Evolutionary conservation across 768 basidiomycete genomes (phyloP).

Genomic region (Leccinum variicolor): DNA sequence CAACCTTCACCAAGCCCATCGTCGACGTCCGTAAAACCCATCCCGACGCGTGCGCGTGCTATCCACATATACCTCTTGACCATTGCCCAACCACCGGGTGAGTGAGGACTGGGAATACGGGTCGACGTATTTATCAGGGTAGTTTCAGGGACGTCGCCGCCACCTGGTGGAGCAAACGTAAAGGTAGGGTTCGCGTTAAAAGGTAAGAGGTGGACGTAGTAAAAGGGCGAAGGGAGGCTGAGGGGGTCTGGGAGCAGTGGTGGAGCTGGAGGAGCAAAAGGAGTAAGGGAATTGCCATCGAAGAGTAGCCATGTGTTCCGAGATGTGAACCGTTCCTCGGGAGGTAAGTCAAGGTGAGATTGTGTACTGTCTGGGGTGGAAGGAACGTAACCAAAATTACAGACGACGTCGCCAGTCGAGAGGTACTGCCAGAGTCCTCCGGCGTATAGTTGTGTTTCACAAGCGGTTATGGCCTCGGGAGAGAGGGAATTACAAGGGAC

Average conservation of each 20-base stretch:
- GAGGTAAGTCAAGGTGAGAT: conserved; percentile 16
- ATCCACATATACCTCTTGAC: conserved; percentile 68
- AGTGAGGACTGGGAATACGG: conserved; percentile 56
- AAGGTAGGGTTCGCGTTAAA: conserved; percentile 25
- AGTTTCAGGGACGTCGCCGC: conserved; percentile 42
- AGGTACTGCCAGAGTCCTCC: conserved; percentile 71
- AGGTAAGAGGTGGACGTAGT: conserved; percentile 66
- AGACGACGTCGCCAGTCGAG: conserved; percentile 75
- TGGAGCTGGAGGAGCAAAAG: conserved; percentile 53
- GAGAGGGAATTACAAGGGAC: conserved; percentile 63
- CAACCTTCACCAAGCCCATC: conserved; percentile 61
- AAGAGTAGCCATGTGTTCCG: conserved; percentile 70
- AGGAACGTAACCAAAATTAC: conserved; percentile 78
- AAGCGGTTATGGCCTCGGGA: conserved; percentile 43
- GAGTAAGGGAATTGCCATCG: conserved; percentile 58
- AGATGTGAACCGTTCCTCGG: conserved; percentile 18
- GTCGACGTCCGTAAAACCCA: conserved; percentile 33
- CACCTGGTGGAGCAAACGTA: conserved; percentile 26
- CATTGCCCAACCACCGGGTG: conserved; percentile 54
- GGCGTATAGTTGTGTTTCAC: conserved; percentile 66
- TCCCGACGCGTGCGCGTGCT: conserved; percentile 43
- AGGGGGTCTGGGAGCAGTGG: conserved; percentile 55
- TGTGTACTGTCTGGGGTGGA: conserved; percentile 31
- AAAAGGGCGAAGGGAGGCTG: conserved; percentile 69
- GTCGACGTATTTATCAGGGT: conserved; percentile 37